Evolutionary conservation across 2,329 filamentous ascomycete genomes (phyloP).

Genomic region (Pyrenophora teres): DNA sequence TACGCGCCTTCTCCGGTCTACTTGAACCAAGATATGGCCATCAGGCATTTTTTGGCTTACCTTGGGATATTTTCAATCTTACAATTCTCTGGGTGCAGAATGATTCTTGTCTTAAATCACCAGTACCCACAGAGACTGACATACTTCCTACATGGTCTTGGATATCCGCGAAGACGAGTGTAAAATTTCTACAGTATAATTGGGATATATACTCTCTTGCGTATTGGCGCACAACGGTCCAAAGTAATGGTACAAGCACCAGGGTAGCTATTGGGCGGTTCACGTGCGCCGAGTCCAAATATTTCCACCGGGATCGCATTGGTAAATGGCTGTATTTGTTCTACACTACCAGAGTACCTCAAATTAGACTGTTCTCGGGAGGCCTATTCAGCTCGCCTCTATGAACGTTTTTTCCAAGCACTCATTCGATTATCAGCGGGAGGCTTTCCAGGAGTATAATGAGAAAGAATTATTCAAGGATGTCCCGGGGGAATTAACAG

Average conservation of each 20-base stretch:
- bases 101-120: too few species aligned
- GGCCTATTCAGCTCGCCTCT: background rate
- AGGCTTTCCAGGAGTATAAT: background rate
- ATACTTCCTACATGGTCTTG: too few species aligned
- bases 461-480: background rate
- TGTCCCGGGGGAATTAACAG: background rate
- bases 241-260: too few species aligned
- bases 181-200: too few species aligned
- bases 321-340: background rate
- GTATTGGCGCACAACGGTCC: background rate
- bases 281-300: background rate
- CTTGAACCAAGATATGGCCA: too few species aligned
- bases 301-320: background rate
- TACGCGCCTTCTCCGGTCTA: too few species aligned
- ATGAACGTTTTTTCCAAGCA: background rate
- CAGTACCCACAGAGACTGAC: too few species aligned
- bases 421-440: background rate
- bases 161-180: too few species aligned
- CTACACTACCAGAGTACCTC: background rate
- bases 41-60: too few species aligned
- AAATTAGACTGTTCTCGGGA: background rate
- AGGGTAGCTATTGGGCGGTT: background rate
- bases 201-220: background rate
- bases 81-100: too few species aligned
- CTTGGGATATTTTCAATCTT: too few species aligned